Conservation (phyloP, 1,139 yeast genomes). For the Saccharomyces hybrid region DNA sequence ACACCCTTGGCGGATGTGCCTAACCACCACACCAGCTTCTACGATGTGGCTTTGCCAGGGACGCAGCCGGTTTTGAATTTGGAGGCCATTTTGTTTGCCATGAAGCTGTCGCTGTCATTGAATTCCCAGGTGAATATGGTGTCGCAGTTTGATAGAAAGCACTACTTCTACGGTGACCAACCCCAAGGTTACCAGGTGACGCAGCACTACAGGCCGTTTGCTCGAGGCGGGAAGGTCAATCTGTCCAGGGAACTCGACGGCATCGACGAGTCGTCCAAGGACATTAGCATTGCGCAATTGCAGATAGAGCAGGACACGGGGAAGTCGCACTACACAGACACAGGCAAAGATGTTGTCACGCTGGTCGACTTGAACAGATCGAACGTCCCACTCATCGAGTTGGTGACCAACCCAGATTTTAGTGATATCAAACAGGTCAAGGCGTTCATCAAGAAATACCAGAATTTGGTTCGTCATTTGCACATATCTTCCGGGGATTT, state of each 20-base stretch:
- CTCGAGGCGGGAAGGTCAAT: conserved; percentile 52
- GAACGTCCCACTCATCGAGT: conserved; percentile 78
- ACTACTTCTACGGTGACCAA: conserved; percentile 93
- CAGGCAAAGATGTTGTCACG: conserved; percentile 31
- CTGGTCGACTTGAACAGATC: conserved; percentile 76
- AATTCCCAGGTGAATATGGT: conserved; percentile 48
- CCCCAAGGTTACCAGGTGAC: conserved; percentile 95
- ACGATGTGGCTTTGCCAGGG: conserved; percentile 87
- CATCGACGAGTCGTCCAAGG: conserved; percentile 36
- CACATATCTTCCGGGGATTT: conserved; percentile 81
- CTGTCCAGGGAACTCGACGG: conserved; percentile 50
- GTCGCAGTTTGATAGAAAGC: conserved; percentile 84
- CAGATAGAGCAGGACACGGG: conserved; percentile 96
- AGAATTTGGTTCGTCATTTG: conserved; percentile 57
- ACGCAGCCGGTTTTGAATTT: conserved; percentile 79
- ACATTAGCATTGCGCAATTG: conserved; percentile 57
- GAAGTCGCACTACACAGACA: conserved; percentile 52
- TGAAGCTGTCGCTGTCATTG: conserved; percentile 67
- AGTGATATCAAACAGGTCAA: conserved; percentile 59
- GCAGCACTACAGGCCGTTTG: conserved; percentile 77
- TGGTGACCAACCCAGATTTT: conserved; percentile 89
- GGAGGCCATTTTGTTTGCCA: conserved; percentile 64
- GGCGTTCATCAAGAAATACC: conserved; percentile 75
- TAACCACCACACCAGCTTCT: conserved; percentile 65
- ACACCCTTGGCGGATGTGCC: conserved; percentile 43